Conservation (phyloP, 768 basidiomycete genomes). For the Podaxis rugospora region DNA sequence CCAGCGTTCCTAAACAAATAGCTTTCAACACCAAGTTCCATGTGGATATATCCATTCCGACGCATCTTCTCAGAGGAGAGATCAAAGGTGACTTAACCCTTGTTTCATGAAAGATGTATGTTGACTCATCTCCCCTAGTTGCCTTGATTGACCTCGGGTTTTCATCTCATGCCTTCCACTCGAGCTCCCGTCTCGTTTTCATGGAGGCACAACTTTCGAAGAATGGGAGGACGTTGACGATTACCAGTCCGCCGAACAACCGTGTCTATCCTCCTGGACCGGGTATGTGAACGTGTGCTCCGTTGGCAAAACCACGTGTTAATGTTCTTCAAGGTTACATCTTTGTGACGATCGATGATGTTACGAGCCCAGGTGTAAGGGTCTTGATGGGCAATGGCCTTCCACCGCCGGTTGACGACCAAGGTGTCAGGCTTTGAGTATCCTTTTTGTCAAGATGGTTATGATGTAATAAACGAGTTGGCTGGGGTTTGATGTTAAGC, state of each 20-base stretch:
- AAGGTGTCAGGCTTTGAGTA: constrained; percentile 20
- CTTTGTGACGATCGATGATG: background rate
- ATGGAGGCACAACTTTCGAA: constrained; percentile 29
- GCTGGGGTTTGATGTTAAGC: too few species aligned
- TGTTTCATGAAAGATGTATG: background rate
- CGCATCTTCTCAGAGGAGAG: constrained; percentile 18
- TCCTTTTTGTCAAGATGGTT: background rate
- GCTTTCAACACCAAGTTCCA: constrained; percentile 32
- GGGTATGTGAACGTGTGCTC: constrained; percentile 15
- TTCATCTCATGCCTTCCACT: constrained; percentile 37
- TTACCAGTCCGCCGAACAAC: constrained; percentile 30
- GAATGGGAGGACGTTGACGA: constrained; percentile 27
- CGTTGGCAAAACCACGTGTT: background rate
- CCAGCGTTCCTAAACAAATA: constrained; percentile 30
- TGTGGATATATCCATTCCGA: constrained; percentile 28
- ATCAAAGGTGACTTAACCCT: constrained; percentile 25
- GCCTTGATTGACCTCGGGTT: constrained; percentile 38
- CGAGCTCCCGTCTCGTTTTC: constrained; percentile 33
- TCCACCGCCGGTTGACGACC: constrained; percentile 32
- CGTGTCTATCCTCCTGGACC: constrained; percentile 37
- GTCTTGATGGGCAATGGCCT: constrained; percentile 35
- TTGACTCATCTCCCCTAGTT: constrained; percentile 18
- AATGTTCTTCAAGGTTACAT: background rate
- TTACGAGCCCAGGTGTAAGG: constrained; percentile 33
- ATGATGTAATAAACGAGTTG: too few species aligned